Conservation (phyloP, 345 rosid species). For the Zanthoxylum bungeanum region DNA sequence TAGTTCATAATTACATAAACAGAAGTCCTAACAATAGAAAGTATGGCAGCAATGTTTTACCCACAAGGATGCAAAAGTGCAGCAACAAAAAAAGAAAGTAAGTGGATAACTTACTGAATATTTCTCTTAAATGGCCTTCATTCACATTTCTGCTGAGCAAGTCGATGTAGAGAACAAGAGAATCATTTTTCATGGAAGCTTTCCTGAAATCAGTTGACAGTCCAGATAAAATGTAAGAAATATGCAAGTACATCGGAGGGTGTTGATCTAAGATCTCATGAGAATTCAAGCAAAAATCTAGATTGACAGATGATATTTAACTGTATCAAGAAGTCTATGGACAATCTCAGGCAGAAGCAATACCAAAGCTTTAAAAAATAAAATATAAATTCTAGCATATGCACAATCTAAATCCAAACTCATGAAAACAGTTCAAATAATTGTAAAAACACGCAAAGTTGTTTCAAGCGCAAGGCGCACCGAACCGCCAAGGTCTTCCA, state of each 20-base stretch:
- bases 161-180: conserved; percentile 78
- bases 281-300: neutral
- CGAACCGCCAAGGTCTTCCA: no score
- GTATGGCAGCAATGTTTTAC: neutral
- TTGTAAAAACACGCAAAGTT: no score
- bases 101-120: conserved; percentile 55
- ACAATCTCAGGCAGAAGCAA: neutral
- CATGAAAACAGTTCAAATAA: neutral
- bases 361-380: neutral
- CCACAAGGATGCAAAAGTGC: neutral
- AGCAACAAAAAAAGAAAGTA: neutral
- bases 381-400: neutral
- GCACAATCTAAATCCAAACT: neutral
- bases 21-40: no score
- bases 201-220: conserved; percentile 56
- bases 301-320: neutral
- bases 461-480: no score
- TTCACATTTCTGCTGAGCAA: conserved; percentile 87
- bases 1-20: no score
- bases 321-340: neutral
- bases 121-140: conserved; percentile 94
- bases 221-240: neutral
- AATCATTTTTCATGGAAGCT: conserved; percentile 67
- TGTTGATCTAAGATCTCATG: neutral
- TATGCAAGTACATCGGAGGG: neutral